Base-by-base conservation (phyloP, 1,139 yeast species). In the Geotrichum restrictum region DNA sequence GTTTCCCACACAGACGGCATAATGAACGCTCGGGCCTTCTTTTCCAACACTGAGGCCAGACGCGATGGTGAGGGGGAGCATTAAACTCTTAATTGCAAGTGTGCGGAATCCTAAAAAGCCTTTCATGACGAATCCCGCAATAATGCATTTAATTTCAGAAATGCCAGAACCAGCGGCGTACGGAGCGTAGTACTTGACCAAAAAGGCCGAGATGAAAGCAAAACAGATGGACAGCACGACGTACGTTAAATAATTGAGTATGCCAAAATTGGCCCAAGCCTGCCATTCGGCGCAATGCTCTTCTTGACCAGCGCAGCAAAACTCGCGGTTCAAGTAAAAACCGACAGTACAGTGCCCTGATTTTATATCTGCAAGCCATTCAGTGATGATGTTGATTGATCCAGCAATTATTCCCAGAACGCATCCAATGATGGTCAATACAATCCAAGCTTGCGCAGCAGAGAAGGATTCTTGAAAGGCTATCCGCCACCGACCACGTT, bases 101-200 rank as follows among this genome's bases (percentile, higher is more conserved):
- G 97, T 89, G 67, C 79, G 74, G 69, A 83, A 77, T 19, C 85
- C 87, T 51, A 93, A 74, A 62, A 91, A 94, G 3, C 88, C 89
- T 34, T 81, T 79, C 75, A 87, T 78, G 21, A 80, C 81, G 66
- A 91, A 94, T 0, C 99, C 99, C 0, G 95, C 85, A 1, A 93
- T 89, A 59, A 94, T 89, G 66, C 95, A 87, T 68, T 94, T 94
- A 67, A 94, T 93, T 67, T 94, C 99, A 3, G 97, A 85, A 47
- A 94, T 94, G 0, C 98, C 98, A 2, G 96, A 87, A 0, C 98
- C 98, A 0, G 98, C 95, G 0, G 98, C 98, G 54, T 83, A 77
- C 0, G 96, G 96, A 0, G 96, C 93, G 62, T 80, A 83, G 19
- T 69, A 68, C 60, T 80, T 76, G 45, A 94, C 96, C 44, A 88